A percentile compares a stretch with the other conserved stretches of the same genome.
phyloP scores from a whole-genome alignment of 2,329 filamentous ascomycete genomes.

The Zymoseptoria crescenta region DNA sequence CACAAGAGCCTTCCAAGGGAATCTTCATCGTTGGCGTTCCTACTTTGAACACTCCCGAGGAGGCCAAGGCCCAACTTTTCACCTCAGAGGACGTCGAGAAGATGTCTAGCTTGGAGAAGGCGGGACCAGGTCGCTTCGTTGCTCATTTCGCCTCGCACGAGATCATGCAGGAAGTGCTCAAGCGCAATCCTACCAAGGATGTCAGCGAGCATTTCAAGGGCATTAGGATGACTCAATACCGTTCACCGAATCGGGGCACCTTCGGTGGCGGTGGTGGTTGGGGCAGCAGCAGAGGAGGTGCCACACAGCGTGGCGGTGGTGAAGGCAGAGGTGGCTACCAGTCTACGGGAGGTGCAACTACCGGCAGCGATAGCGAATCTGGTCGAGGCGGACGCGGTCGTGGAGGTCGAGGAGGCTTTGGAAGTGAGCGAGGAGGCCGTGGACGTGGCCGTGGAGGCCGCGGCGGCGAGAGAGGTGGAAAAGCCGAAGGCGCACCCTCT shows the following conservation, averaged over 20 bases:
- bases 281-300: slow-evolving; percentile 58
- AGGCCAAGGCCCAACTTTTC: slow-evolving; percentile 68
- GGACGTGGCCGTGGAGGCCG: slow-evolving; percentile 40
- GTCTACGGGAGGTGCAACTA: slow-evolving; percentile 27
- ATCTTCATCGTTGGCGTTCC: slow-evolving; percentile 66
- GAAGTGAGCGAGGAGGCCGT: slow-evolving; percentile 49
- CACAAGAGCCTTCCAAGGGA: slow-evolving; percentile 55
- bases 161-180: slow-evolving; percentile 72
- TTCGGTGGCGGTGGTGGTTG: slow-evolving; percentile 49
- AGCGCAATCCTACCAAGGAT: slow-evolving; percentile 63
- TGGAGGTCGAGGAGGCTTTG: slow-evolving; percentile 38
- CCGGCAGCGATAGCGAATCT: slow-evolving; percentile 59
- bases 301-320: slow-evolving; percentile 51
- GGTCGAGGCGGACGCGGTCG: slow-evolving; percentile 52
- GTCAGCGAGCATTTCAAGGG: slow-evolving; percentile 55
- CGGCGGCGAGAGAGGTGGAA: slow-evolving; percentile 26
- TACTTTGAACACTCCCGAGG: slow-evolving; percentile 59
- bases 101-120: slow-evolving; percentile 61
- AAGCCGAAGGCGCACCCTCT: slow-evolving; percentile 15
- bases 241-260: slow-evolving; percentile 48
- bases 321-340: slow-evolving; percentile 27
- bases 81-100: slow-evolving; percentile 74
- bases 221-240: slow-evolving; percentile 45
- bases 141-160: slow-evolving; percentile 74
- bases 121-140: slow-evolving; percentile 73